phyloP scores from a whole-genome alignment of 768 basidiomycete genomes.

The Dendrothele bispora region DNA sequence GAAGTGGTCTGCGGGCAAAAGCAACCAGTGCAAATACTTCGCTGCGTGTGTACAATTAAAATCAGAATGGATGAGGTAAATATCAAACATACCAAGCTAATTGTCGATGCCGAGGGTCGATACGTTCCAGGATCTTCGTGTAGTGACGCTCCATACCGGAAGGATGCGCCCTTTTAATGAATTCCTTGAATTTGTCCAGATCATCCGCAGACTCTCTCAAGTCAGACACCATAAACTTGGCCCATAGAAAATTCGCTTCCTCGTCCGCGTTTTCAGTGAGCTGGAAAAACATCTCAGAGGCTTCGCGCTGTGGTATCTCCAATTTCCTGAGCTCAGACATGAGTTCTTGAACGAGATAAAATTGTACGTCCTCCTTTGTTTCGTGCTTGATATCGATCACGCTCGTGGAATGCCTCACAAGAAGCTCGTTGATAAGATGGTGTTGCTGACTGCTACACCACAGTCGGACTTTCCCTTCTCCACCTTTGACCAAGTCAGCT shows the following conservation, averaged over 20 bases:
- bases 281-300: conserved; percentile 6
- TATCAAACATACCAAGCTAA: conserved; percentile 16
- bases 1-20: conserved; percentile 24
- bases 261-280: conserved; percentile 10
- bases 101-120: conserved; percentile 6
- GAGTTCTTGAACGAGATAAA: neutral
- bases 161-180: conserved; percentile 14
- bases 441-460: conserved; percentile 24
- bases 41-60: conserved; percentile 11
- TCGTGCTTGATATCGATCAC: conserved; percentile 12
- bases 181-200: conserved; percentile 16
- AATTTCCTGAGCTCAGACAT: neutral
- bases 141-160: conserved; percentile 16
- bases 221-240: conserved; percentile 20
- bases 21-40: conserved; percentile 27
- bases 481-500: conserved; percentile 8
- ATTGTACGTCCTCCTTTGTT: conserved; percentile 14
- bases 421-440: conserved; percentile 11
- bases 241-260: conserved; percentile 29
- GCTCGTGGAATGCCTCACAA: conserved; percentile 5
- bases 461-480: conserved; percentile 16
- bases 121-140: conserved; percentile 14
- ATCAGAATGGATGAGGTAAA: neutral
- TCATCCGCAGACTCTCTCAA: conserved; percentile 14
- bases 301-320: conserved; percentile 4